phyloP scores from a whole-genome alignment of 257 asterid genomes.

The Capsicum pubescens region DNA sequence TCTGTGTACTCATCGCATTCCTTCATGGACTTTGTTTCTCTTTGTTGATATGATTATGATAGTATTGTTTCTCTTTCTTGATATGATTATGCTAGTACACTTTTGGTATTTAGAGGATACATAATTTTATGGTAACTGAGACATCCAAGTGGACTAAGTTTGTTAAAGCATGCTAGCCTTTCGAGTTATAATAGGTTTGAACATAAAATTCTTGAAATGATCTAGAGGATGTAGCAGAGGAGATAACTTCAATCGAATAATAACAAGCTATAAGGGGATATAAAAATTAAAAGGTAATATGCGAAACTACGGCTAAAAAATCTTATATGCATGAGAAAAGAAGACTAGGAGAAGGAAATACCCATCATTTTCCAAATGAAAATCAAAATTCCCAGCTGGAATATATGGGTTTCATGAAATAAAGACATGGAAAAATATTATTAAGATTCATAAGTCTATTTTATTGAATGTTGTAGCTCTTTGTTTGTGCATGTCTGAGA shows the following conservation, averaged over 20 bases:
- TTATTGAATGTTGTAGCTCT: not conserved
- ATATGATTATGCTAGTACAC: not conserved
- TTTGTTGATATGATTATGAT: too few species aligned
- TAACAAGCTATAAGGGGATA: not conserved
- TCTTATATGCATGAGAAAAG: not conserved
- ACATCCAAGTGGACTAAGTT: not conserved
- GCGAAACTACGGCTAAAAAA: not conserved
- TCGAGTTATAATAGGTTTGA: not conserved
- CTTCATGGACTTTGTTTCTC: not conserved
- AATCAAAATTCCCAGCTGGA: not conserved
- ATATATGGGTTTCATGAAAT: not conserved
- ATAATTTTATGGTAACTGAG: not conserved
- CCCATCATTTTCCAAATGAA: not conserved
- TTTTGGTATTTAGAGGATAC: not conserved
- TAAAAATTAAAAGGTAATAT: not conserved
- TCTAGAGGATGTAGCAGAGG: not conserved
- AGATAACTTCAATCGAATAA: not conserved
- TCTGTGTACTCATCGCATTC: not conserved
- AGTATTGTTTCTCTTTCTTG: not conserved
- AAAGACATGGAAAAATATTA: not conserved
- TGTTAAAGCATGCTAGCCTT: not conserved
- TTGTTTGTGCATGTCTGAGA: not conserved
- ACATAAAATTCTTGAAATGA: not conserved
- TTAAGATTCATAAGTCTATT: not conserved
- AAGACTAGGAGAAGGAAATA: conserved; percentile 21